Evolutionary conservation across 495 filamentous ascomycete species (phyloP), one percentile per base, ranked within the genome.

Genomic region (Aspergillus bridgeri): DNA sequence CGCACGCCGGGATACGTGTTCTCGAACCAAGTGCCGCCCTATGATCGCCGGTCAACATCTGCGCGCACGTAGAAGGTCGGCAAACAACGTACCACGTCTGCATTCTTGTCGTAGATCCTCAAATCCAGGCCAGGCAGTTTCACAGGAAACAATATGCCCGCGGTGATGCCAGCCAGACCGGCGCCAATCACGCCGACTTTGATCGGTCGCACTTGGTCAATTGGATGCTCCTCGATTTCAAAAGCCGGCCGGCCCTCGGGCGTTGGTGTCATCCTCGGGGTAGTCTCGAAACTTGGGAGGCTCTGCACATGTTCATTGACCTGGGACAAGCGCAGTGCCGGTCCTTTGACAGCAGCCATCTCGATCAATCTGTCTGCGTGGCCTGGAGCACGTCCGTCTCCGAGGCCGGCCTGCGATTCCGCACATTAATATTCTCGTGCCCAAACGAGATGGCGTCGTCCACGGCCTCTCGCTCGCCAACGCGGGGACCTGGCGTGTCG

Each of bases 1-100:
- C 78, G 68, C 6, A 83, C 78, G 2, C 83, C 83, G 2, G 83
- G 83, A 58, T 85, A 85, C 9, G 70, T 76, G 56, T 86, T 84
- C 49, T 83, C 81, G 21, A 74, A 78, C 72, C 81, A 84, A 18
- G 79, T 82, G 6, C 81, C 81, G 51, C 80, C 78, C 74, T 80
- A 56, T 3, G 29, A 3, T 20, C 17, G 42, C 48, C 11, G 44
- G n/a, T 45, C 18, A 43, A 53, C 17, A 9, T 1, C 9, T 22
- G 6, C 44, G 17, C 53, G 15, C 29, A 21, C 6, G 0, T 48
- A 42, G 45, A 53, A 18, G 5, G 2, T 9, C 2, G 22, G 8
- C 44, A 24, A 29, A 42, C 17, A 53, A 64, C 76, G 25, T 74
- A 79, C 79, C 56, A 82, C 74, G 52, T 83, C 81, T 6, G 65